A percentile compares a stretch with the other conserved stretches of the same genome.
Evolutionary conservation across 1,284 basidiomycete species (phyloP).

Genomic region (Pyrrhoderma lamaoense): DNA sequence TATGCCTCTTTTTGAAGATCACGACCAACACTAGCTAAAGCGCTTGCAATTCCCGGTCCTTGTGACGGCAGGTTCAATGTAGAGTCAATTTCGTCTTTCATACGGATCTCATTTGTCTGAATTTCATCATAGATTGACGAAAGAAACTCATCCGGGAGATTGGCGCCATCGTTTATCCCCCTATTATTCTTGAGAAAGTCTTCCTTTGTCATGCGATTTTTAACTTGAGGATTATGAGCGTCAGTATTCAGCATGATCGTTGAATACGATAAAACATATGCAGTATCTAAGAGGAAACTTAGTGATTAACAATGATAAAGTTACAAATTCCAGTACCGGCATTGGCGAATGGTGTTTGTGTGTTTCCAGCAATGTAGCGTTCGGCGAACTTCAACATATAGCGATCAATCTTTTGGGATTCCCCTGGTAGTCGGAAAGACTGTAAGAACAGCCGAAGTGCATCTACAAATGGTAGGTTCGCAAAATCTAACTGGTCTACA

Average conservation of each 20-base stretch:
- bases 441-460: slow-evolving; percentile 86
- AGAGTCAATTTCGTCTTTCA: slow-evolving; percentile 92
- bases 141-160: slow-evolving; percentile 83
- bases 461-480: slow-evolving; percentile 74
- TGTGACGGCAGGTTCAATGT: slow-evolving; percentile 38
- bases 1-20: slow-evolving; percentile 94
- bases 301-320: too few relatives aligned
- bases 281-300: slow-evolving; percentile 66
- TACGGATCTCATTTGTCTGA: slow-evolving; percentile 84
- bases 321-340: slow-evolving; percentile 43
- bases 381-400: slow-evolving; percentile 98
- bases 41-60: slow-evolving; percentile 70
- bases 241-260: slow-evolving; percentile 95
- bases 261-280: slow-evolving; percentile 90
- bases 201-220: slow-evolving; percentile 83
- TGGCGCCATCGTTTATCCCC: slow-evolving; percentile 85
- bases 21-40: slow-evolving; percentile 81
- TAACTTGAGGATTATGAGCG: slow-evolving; percentile 89
- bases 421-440: slow-evolving; percentile 91
- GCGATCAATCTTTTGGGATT: slow-evolving; percentile 97
- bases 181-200: slow-evolving; percentile 93
- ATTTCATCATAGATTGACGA: slow-evolving; percentile 84
- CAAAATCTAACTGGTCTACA: slow-evolving; percentile 86
- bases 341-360: slow-evolving; percentile 75
- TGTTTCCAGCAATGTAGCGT: slow-evolving; percentile 84